Evolutionary conservation across 768 basidiomycete genomes (phyloP), one percentile per base, ranked within the genome.

Genomic region (Lactarius hatsudake): DNA sequence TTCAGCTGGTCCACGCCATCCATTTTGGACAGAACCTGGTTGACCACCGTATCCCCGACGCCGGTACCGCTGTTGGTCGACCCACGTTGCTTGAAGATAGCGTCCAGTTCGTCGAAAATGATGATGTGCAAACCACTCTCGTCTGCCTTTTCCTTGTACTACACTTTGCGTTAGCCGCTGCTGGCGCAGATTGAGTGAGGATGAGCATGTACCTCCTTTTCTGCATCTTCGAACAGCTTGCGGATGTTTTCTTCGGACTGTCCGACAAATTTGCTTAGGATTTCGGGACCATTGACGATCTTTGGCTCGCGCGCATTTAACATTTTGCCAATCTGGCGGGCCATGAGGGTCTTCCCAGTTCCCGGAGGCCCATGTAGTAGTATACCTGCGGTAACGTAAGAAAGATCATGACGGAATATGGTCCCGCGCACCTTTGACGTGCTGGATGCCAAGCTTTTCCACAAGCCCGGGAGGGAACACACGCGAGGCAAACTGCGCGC

Each of bases 11-110:
- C 97, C 13, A 99, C 96, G 81, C 97, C 97, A 72, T 99, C 97
- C 95, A 99, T 96, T 94, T 99, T 99, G 30, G 97, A 96, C 18
- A 99, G 83, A 58, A 99, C 85, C 79, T 99, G 97, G 78, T 98
- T 99, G 77, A 99, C 97, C 23, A 98, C 93, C 23, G 90, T 98
- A 76, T 99, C 97, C n/a, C 95, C 96, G 5, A 99, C 97, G 56
- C 97, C 97, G 10, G 97, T 98, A 2, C 96, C 94, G 65, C 81
- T 87, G 73, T 87, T 89, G 1, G 89, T 92, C 9, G 93, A 93
- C 5, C 97, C 97, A 84, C 97, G 90, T 73, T 98, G 97, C 76
- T 98, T 99, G 83, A 95, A 98, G 71, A 99, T 93, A 18, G 97
- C 97, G 74, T 99, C 97, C 72, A 99, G 78, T 78, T 99, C 97